A percentile compares a stretch with the other conserved stretches of the same genome.
These are phyloP conservation scores for Phytophthora macrochlamydospora DNA, from an alignment of 352 stramenopile genomes.

Conservation along the genomic window DNA sequence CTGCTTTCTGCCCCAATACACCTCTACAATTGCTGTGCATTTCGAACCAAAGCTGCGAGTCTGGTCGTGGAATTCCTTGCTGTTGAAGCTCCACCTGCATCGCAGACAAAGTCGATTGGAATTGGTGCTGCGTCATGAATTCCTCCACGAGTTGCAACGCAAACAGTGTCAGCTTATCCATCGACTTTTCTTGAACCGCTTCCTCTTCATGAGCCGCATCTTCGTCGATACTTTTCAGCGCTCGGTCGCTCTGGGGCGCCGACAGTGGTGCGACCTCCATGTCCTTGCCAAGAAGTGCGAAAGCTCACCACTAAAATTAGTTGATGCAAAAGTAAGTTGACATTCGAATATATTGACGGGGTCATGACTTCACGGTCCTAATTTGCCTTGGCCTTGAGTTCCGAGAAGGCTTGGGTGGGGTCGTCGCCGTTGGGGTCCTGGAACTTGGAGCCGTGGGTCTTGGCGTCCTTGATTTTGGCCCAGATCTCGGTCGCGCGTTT, in stretches of 20 bases:
- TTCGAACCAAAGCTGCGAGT: constrained; percentile 57
- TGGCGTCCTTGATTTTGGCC: constrained; percentile 89
- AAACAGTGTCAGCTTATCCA: constrained; percentile 46
- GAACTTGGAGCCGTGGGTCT: constrained; percentile 43
- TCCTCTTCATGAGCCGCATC: constrained; percentile 12
- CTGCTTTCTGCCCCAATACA: constrained; percentile 28
- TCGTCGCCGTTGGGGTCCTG: constrained; percentile 67
- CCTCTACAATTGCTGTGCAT: constrained; percentile 58
- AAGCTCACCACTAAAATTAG: not conserved
- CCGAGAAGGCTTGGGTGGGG: constrained; percentile 53
- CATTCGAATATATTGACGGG: not conserved
- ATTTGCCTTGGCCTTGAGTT: constrained; percentile 74
- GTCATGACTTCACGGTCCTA: constrained; percentile 19
- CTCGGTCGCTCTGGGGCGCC: constrained; percentile 2
- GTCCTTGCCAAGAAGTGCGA: not conserved
- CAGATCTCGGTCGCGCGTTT: constrained; percentile 95
- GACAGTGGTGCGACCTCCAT: not conserved
- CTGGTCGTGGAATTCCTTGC: constrained; percentile 25
- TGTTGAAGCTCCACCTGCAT: constrained; percentile 51
- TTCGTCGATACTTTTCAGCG: constrained; percentile 14
- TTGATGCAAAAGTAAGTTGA: not conserved
- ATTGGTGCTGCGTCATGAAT: constrained; percentile 49
- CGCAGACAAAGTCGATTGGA: constrained; percentile 33
- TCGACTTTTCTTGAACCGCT: not conserved
- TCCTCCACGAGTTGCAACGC: constrained; percentile 64